Percentiles rank a stretch among this genome's conserved stretches.
These are phyloP conservation scores for Penicillium sp. DNA, from an alignment of 2,329 filamentous ascomycete genomes.

Conservation along the genomic window DNA sequence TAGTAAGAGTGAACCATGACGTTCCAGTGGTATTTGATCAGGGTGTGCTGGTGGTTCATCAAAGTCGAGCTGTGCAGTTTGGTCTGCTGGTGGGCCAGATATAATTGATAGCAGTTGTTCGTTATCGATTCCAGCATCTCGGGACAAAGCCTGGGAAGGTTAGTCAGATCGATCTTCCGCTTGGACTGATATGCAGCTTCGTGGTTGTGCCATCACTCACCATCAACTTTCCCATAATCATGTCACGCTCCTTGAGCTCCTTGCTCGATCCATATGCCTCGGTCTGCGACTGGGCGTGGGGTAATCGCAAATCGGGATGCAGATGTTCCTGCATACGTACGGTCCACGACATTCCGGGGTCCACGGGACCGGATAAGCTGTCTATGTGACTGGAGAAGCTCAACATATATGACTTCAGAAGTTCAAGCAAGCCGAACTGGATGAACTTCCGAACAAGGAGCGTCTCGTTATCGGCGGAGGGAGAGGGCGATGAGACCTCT, in stretches of 20 bases:
- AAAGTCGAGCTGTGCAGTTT: conserved; percentile 47
- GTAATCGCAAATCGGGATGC: conserved; percentile 51
- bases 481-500: conserved; percentile 41
- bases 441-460: conserved; percentile 53
- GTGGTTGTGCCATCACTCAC: conserved; percentile 28
- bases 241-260: conserved; percentile 50
- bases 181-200: too few relatives aligned
- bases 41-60: conserved; percentile 53
- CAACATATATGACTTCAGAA: conserved; percentile 59
- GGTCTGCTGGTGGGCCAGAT: conserved; percentile 40
- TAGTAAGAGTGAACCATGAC: conserved; percentile 53
- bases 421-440: conserved; percentile 60
- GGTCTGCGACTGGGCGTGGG: conserved; percentile 49
- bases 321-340: conserved; percentile 56
- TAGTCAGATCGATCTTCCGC: not conserved
- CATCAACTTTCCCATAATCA: conserved; percentile 56
- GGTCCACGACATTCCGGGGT: conserved; percentile 45
- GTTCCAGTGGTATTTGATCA: conserved; percentile 54
- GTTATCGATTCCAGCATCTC: conserved; percentile 52
- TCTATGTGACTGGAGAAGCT: conserved; percentile 35
- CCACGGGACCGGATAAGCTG: conserved; percentile 33
- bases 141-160: conserved; percentile 46
- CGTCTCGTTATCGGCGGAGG: conserved; percentile 45
- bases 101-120: conserved; percentile 48
- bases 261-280: conserved; percentile 51